Evolutionary conservation across 352 stramenopile species (phyloP), one percentile per base, ranked within the genome.

Genomic region (Pythium coloratum): DNA sequence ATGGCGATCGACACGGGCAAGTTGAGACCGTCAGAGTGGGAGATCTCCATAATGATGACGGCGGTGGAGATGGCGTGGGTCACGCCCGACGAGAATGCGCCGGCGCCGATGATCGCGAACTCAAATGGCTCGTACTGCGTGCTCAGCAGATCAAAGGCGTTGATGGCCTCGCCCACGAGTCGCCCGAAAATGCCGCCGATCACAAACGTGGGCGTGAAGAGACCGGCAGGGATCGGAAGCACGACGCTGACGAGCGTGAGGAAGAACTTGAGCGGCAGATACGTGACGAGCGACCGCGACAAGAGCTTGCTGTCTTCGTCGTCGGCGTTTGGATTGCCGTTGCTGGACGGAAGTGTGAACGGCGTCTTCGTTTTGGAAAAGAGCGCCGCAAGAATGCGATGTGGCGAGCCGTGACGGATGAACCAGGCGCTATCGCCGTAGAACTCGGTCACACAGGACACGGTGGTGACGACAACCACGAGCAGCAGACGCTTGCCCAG

Each of bases 11-110:
- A 94, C 16, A 97, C 82, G 28, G 90, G 90, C n/a, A 96, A 67
- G 28, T 92, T 91, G 18, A 97, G 74, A 13, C 82, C 77, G 59
- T 96, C 82, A 7, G 92, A 88, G 64, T 95, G 89, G 12, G 86
- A 96, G 58, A 98, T 83, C 71, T 98, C 94, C 83, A 98, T 98
- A 56, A 95, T 94, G 64, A 98, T 98, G 26, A 97, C 91, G 26
- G 94, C 94, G 0, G 90, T 97, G 12, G 87, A 97, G 47, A 98
- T 89, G 9, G 93, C 90, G 55, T 96, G 80, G 20, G 94, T 98
- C n/a, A 97, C 92, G 50, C 91, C 92, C 1, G 90, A 94, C 0
- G 89, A 92, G 57, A 98, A 97, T 10, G 91, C 90, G 2, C 89
- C 92, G 40, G 94, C 94, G 24, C 92, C 94, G 38, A 98, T 92